Base-by-base conservation (phyloP, 2,329 filamentous ascomycete genomes). In the Fusarium pininemorale region DNA sequence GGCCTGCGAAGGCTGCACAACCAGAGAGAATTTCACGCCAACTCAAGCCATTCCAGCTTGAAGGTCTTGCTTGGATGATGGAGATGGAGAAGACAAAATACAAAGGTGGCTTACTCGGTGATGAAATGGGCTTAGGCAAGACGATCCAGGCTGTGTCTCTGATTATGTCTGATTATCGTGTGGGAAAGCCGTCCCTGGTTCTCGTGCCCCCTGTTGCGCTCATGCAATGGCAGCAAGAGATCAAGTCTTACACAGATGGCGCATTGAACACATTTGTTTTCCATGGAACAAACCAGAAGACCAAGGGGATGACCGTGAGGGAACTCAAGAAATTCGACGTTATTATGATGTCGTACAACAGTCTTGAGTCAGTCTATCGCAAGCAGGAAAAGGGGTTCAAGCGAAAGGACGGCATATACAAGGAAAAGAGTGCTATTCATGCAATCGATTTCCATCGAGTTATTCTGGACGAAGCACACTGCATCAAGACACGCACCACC, bases 111-210 rank as follows among this genome's bases (percentile, higher is more conserved):
- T 87, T 99, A 6, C 88, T 99, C 5, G 96, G 96, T 67, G 96
- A 99, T 77, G 96, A 99, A 83, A 99, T 99, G 96, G 96, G 96
- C 12, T 93, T 99, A 84, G 96, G 96, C 56, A 99, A 99, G 85
- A 99, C 96, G 0, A 98, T 99, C 57, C 96, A 99, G 83, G 96
- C 96, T 6, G 96, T 99, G 24, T 98, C 96, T 7, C 88, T 99
- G 50, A 95, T 99, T 82, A 98, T 98, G 96, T 98, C 96, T 2
- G 95, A 98, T 81, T 98, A 94, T 78, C 96, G 95, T 7, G 93
- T 91, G 28, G 93, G 92, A 75, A 85, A 92, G 62, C 96, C 96
- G 3, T 93, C 94, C 1, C 87, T 98, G 8, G 95, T 98, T 4
- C 88, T 98, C 39, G 95, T 98, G 2, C 96, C 96, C 1, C 96